Evolutionary conservation across 169 alveolate genomes (phyloP).

Genomic region (Plasmodium relictum): DNA sequence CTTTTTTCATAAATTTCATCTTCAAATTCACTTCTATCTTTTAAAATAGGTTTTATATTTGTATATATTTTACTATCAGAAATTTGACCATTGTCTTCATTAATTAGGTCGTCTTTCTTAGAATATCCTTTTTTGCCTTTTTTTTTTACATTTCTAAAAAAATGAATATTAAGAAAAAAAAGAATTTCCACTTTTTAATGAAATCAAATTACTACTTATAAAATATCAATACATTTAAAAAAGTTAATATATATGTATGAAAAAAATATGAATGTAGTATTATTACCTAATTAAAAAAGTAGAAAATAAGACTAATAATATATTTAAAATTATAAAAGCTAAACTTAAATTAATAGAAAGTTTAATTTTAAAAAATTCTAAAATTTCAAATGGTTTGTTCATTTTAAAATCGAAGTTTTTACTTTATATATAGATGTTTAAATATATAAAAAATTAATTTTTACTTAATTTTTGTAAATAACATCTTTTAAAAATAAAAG

Average conservation of each 20-base stretch:
- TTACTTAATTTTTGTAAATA: too few species aligned
- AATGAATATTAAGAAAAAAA: neutral
- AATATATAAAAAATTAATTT: too few species aligned
- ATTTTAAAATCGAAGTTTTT: conserved; percentile 1
- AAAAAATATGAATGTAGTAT: neutral
- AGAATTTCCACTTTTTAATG: neutral
- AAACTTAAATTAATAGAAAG: conserved; percentile 6
- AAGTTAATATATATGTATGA: neutral
- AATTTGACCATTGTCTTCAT: neutral
- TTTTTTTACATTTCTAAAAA: conserved; percentile 3
- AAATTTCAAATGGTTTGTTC: neutral
- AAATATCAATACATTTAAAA: too few species aligned
- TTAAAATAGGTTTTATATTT: neutral
- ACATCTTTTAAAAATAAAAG: too few species aligned
- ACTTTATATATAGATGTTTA: neutral
- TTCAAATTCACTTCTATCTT: neutral
- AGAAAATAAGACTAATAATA: conserved; percentile 2
- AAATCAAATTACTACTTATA: too few species aligned
- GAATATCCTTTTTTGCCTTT: too few species aligned
- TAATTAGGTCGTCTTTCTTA: too few species aligned
- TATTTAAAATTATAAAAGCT: neutral
- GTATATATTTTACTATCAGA: too few species aligned
- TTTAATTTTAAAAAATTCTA: conserved; percentile 6
- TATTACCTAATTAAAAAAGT: conserved; percentile 5
- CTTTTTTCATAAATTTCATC: neutral